phyloP scores from a whole-genome alignment of 352 stramenopile genomes.

The Phytophthora sp. region DNA sequence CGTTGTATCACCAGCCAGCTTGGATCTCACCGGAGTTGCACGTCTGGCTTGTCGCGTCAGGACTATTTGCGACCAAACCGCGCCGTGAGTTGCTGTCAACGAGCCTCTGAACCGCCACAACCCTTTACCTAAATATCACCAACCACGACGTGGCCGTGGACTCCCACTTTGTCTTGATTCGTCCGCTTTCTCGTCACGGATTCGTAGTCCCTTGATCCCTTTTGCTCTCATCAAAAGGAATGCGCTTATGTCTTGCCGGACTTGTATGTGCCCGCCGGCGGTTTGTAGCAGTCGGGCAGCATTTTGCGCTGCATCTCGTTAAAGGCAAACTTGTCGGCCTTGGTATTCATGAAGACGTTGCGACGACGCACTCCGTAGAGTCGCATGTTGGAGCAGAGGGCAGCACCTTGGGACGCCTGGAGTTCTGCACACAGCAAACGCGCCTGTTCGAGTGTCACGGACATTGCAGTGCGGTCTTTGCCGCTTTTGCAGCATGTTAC shows the following conservation, averaged over 20 bases:
- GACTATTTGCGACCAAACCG: slow-evolving; percentile 54
- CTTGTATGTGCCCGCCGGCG: slow-evolving; percentile 82
- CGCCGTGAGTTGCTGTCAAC: slow-evolving; percentile 20
- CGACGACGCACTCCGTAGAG: slow-evolving; percentile 74
- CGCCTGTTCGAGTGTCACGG: slow-evolving; percentile 94
- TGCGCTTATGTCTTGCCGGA: slow-evolving; percentile 70
- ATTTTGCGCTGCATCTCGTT: slow-evolving; percentile 89
- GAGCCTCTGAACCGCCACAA: slow-evolving; percentile 10
- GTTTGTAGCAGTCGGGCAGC: slow-evolving; percentile 88
- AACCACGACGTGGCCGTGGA: slow-evolving; percentile 17
- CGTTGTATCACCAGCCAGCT: slow-evolving; percentile 56
- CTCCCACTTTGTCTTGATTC: slow-evolving; percentile 18
- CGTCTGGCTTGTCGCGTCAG: slow-evolving; percentile 50
- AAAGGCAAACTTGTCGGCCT: slow-evolving; percentile 85
- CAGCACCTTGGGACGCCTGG: slow-evolving; percentile 57
- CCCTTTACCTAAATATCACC: slow-evolving; percentile 40
- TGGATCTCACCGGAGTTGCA: slow-evolving; percentile 70
- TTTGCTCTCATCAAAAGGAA: background rate
- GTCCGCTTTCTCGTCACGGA: slow-evolving; percentile 31
- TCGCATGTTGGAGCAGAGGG: slow-evolving; percentile 76
- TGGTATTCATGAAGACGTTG: slow-evolving; percentile 89
- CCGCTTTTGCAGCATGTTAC: slow-evolving; percentile 98
- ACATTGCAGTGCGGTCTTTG: slow-evolving; percentile 98
- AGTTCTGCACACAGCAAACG: slow-evolving; percentile 66
- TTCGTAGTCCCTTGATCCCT: slow-evolving; percentile 29